phyloP scores from a whole-genome alignment of 2,329 filamentous ascomycete species.

The Chaetomium globosum region DNA sequence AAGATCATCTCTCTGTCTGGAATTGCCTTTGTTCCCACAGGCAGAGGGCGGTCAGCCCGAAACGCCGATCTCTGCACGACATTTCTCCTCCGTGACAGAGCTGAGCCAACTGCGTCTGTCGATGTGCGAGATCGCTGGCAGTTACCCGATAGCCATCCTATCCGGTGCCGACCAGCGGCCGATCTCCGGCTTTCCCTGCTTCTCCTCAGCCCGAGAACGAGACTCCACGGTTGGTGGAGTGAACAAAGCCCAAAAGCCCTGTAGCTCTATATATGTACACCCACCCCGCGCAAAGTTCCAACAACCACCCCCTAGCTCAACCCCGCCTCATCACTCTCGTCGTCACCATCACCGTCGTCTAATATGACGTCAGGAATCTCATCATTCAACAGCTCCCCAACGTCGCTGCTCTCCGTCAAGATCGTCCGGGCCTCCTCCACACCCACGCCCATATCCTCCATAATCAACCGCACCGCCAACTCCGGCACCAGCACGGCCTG shows the following conservation, averaged over 20 bases:
- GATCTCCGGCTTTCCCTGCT: no score
- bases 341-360: constrained; percentile 18
- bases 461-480: constrained; percentile 56
- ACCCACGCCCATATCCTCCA: constrained; percentile 56
- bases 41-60: not conserved
- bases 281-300: not conserved
- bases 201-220: not conserved
- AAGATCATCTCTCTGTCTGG: not conserved
- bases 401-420: constrained; percentile 65
- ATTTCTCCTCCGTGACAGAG: not conserved
- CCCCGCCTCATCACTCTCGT: constrained; percentile 24
- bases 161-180: no score
- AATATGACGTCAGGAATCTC: constrained; percentile 59
- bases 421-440: constrained; percentile 55
- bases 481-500: constrained; percentile 80
- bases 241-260: not conserved
- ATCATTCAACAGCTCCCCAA: constrained; percentile 70
- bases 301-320: not conserved
- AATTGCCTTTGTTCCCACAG: not conserved
- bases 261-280: not conserved
- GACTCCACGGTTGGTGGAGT: not conserved
- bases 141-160: not conserved
- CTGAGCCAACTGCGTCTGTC: not conserved
- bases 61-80: not conserved
- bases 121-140: not conserved